Percentiles rank a stretch among this genome's conserved stretches.
phyloP scores from a whole-genome alignment of 1,284 basidiomycete species.

The Ceratobasidium sp. region DNA sequence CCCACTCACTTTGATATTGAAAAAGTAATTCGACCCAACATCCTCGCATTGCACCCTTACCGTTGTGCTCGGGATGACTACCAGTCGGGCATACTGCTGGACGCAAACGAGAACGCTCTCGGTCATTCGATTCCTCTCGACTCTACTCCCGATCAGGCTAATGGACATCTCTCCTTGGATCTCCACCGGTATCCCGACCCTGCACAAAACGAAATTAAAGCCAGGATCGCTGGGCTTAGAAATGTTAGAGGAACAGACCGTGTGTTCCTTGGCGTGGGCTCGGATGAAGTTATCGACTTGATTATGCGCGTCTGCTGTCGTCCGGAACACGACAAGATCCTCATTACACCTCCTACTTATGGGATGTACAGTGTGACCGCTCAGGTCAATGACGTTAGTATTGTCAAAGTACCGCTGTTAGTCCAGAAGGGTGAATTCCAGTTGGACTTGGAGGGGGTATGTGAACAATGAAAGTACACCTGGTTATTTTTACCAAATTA shows the following conservation, averaged over 20 bases:
- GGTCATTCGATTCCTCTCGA: conserved; percentile 77
- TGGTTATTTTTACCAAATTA: conserved; percentile 38
- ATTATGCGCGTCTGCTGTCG: conserved; percentile 88
- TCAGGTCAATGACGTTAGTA: conserved; percentile 89
- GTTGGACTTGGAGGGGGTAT: conserved; percentile 74
- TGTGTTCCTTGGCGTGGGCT: conserved; percentile 95
- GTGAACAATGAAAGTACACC: no score
- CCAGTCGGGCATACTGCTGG: conserved; percentile 89
- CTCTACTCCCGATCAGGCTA: conserved; percentile 28
- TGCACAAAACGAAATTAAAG: conserved; percentile 79
- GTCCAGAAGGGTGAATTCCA: conserved; percentile 80
- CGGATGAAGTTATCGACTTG: conserved; percentile 96
- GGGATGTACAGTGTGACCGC: conserved; percentile 98
- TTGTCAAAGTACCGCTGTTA: conserved; percentile 82
- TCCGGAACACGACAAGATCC: conserved; percentile 81
- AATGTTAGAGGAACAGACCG: conserved; percentile 69
- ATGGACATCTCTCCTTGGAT: conserved; percentile 54
- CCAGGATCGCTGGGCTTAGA: conserved; percentile 74
- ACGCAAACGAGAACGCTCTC: conserved; percentile 96
- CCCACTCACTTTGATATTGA: conserved; percentile 85
- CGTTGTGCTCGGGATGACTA: conserved; percentile 98
- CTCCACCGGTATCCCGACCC: conserved; percentile 91
- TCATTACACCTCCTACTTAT: conserved; percentile 94
- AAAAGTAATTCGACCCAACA: conserved; percentile 89
- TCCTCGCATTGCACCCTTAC: conserved; percentile 90